phyloP scores from a whole-genome alignment of 306 rosid genomes.

The Quercus variabilis region DNA sequence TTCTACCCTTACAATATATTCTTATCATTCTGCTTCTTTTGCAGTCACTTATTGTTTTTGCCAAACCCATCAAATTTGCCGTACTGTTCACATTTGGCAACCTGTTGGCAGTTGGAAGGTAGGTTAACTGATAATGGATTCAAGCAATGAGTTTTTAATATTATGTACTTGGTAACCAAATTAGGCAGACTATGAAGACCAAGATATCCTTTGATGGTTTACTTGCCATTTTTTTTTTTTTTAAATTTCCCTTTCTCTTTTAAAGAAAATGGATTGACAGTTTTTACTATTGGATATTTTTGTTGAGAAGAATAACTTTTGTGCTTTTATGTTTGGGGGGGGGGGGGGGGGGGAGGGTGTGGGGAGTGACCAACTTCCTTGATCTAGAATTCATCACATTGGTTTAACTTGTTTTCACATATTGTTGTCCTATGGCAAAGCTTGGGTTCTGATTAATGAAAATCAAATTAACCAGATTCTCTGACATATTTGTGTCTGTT shows the following conservation, averaged over 20 bases:
- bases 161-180: neutral
- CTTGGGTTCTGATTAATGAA: neutral
- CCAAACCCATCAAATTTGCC: conserved; percentile 82
- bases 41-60: conserved; percentile 87
- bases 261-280: no score
- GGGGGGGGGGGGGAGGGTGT: no score
- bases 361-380: neutral
- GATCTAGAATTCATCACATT: neutral
- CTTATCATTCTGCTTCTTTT: conserved; percentile 29
- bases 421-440: neutral
- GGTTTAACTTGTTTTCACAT: neutral
- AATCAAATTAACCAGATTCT: neutral
- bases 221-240: neutral
- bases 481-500: neutral
- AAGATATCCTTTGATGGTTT: neutral
- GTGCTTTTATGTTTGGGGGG: no score
- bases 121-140: conserved; percentile 18
- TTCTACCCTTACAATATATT: conserved; percentile 13
- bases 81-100: conserved; percentile 84
- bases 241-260: no score
- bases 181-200: neutral
- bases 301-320: no score
- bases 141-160: neutral
- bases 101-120: conserved; percentile 96
- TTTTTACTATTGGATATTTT: no score